These are phyloP conservation scores for Nakazawaea anatomiae DNA, from an alignment of 805 yeast species.

Conservation along the genomic window DNA sequence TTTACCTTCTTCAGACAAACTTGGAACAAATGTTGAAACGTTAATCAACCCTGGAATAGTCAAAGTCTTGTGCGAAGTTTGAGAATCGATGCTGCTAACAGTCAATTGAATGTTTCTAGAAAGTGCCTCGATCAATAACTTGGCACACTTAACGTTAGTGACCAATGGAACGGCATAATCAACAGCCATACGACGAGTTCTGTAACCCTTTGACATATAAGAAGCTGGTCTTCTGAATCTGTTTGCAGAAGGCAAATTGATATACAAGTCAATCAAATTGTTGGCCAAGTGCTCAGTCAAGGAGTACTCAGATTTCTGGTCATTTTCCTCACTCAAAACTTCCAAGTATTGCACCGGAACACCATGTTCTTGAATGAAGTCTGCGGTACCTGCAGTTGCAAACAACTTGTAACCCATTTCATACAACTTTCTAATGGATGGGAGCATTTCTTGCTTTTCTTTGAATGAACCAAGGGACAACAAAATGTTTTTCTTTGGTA, in stretches of 20 bases:
- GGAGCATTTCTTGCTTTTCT: conserved; percentile 90
- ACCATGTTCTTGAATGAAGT: conserved; percentile 91
- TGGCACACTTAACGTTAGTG: conserved; percentile 96
- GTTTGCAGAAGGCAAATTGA: conserved; percentile 94
- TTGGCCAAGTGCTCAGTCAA: conserved; percentile 94
- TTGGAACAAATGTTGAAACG: conserved; percentile 73
- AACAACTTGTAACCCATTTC: conserved; percentile 85
- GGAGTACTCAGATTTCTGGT: conserved; percentile 89
- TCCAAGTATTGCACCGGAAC: conserved; percentile 94
- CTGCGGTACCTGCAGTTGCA: conserved; percentile 99
- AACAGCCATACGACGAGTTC: conserved; percentile 99
- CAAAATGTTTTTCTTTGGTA: conserved; percentile 92
- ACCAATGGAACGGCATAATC: conserved; percentile 97
- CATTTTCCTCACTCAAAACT: conserved; percentile 63
- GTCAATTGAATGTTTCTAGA: conserved; percentile 64
- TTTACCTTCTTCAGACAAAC: conserved; percentile 36
- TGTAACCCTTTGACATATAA: conserved; percentile 95
- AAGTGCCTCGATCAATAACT: conserved; percentile 90
- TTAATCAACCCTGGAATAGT: conserved; percentile 85
- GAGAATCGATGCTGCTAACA: conserved; percentile 76
- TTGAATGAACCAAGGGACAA: conserved; percentile 94
- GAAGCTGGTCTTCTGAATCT: conserved; percentile 98
- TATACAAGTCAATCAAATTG: conserved; percentile 91
- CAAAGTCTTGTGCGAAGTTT: conserved; percentile 80
- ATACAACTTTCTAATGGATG: conserved; percentile 73